A percentile compares a stretch with the other conserved stretches of the same genome.
Evolutionary conservation across 2,329 filamentous ascomycete species (phyloP).

Genomic region (Pseudogymnoascus sp.): DNA sequence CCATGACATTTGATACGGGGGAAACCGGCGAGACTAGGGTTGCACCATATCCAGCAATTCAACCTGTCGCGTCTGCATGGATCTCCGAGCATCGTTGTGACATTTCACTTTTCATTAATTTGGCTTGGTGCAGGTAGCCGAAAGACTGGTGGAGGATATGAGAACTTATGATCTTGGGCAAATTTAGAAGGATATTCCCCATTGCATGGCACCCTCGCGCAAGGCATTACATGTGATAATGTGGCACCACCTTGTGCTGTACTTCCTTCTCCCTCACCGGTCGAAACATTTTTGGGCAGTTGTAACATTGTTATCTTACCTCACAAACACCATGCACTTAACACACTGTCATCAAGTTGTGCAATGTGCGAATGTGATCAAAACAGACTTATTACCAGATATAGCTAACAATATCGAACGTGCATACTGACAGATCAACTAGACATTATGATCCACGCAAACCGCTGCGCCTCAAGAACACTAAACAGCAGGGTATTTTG

Average conservation of each 20-base stretch:
- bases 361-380: constrained; percentile 5
- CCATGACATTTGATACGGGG: background rate
- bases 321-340: constrained; percentile 4
- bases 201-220: background rate
- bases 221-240: background rate
- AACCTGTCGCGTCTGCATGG: background rate
- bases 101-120: background rate
- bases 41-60: background rate
- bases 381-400: constrained; percentile 5
- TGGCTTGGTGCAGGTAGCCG: background rate
- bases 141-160: background rate
- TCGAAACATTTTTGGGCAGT: background rate
- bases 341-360: background rate
- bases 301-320: background rate
- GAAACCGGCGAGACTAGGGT: background rate
- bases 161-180: background rate
- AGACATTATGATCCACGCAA: background rate
- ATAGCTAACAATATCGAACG: constrained; percentile 3
- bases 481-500: constrained; percentile 9
- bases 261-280: background rate
- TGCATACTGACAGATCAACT: background rate
- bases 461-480: background rate
- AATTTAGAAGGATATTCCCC: background rate
- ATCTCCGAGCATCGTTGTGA: background rate
- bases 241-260: background rate